A percentile compares a stretch with the other conserved stretches of the same genome.
phyloP scores from a whole-genome alignment of 345 rosid genomes.

The Aethionema arabicum region DNA sequence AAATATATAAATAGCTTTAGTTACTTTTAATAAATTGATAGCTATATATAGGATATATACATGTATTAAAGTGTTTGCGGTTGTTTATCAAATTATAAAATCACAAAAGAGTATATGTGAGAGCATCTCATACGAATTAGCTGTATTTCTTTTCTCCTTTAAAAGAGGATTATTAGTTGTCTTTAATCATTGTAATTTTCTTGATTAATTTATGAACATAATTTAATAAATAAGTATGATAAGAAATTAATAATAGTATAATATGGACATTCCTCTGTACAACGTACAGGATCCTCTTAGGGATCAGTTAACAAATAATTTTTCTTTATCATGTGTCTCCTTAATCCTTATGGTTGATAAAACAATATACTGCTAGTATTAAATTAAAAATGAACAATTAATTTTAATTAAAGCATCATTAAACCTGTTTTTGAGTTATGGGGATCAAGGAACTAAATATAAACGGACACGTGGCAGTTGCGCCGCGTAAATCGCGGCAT shows the following conservation, averaged over 20 bases:
- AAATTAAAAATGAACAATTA: conserved; percentile 28
- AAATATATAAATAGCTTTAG: too few relatives aligned
- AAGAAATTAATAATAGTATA: background rate
- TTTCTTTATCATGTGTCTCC: conserved; percentile 18
- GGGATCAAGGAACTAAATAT: background rate
- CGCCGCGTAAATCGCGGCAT: conserved; percentile 33
- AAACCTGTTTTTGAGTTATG: too few relatives aligned
- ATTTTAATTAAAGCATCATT: background rate
- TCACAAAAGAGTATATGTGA: conserved; percentile 29
- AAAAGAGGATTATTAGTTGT: conserved; percentile 35
- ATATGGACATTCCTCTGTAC: conserved; percentile 39
- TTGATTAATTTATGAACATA: background rate
- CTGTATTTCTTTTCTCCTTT: conserved; percentile 31
- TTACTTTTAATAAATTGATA: too few relatives aligned
- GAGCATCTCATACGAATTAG: conserved; percentile 35
- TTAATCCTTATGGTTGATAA: conserved; percentile 15
- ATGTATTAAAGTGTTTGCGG: too few relatives aligned
- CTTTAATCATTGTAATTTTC: conserved; percentile 29
- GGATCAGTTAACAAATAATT: conserved; percentile 40
- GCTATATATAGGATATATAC: too few relatives aligned
- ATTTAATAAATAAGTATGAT: background rate
- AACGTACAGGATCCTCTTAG: conserved; percentile 36
- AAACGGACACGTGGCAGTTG: conserved; percentile 33
- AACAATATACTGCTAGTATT: conserved; percentile 21
- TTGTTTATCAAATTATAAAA: conserved; percentile 5